These are phyloP conservation scores for Fusarium domesticum DNA, from an alignment of 2,329 filamentous ascomycete species.

Conservation along the genomic window DNA sequence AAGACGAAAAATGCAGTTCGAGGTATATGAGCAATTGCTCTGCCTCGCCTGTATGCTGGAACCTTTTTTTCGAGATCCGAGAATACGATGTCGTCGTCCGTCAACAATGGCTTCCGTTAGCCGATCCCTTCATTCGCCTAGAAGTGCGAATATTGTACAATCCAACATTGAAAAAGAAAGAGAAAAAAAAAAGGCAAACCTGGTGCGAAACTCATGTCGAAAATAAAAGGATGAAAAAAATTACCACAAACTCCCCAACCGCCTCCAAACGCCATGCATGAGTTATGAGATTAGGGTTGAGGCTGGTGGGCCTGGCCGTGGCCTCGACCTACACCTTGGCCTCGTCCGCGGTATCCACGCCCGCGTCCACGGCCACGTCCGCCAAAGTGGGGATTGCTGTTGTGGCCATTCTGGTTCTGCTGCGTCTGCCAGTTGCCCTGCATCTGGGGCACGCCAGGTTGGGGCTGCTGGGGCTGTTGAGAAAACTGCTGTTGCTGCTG, in stretches of 20 bases:
- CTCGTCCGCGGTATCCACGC: constrained; percentile 40
- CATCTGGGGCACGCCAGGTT: constrained; percentile 11
- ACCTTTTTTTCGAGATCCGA: constrained; percentile 11
- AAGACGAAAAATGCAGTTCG: constrained; percentile 16
- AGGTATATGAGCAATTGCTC: constrained; percentile 17
- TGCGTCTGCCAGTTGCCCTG: constrained; percentile 13
- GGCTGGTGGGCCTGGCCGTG: constrained; percentile 37
- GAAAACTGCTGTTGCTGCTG: constrained; percentile 13
- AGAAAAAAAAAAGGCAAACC: constrained; percentile 29
- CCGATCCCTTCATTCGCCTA: constrained; percentile 38
- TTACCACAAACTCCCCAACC: constrained; percentile 21
- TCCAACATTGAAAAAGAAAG: constrained; percentile 40
- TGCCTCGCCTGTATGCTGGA: constrained; percentile 16
- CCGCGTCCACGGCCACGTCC: constrained; percentile 40
- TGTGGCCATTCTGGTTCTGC: constrained; percentile 37
- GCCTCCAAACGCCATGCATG: constrained; percentile 29
- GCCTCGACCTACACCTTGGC: constrained; percentile 35
- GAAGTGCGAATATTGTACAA: constrained; percentile 43
- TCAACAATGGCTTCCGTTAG: constrained; percentile 35
- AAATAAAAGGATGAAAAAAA: constrained; percentile 19
- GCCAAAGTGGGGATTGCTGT: constrained; percentile 34
- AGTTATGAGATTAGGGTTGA: constrained; percentile 34
- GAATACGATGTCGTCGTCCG: constrained; percentile 26
- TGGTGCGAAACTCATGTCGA: constrained; percentile 32
- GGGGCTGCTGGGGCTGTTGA: constrained; percentile 29